Percentiles rank a stretch among this genome's conserved stretches.
Evolutionary conservation across 2,329 filamentous ascomycete genomes (phyloP).

Genomic region (Hypoxylon sp.): DNA sequence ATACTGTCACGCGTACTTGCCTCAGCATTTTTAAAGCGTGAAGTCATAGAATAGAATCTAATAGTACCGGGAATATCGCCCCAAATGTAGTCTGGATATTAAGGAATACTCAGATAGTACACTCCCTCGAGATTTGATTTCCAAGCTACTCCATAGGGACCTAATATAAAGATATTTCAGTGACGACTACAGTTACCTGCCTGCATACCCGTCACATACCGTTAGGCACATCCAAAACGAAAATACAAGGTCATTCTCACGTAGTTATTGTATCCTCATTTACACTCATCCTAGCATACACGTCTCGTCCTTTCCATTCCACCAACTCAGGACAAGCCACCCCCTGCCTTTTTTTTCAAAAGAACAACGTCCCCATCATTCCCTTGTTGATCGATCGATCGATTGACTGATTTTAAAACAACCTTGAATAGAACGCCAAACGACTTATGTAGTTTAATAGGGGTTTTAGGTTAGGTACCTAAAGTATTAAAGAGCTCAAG

Average conservation of each 20-base stretch:
- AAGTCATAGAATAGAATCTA: too few relatives aligned
- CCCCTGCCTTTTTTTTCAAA: not conserved
- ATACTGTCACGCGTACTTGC: too few relatives aligned
- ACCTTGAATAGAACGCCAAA: slow-evolving; percentile 24
- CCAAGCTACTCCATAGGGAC: too few relatives aligned
- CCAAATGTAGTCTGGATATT: too few relatives aligned
- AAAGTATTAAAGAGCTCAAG: slow-evolving; percentile 30
- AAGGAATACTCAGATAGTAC: too few relatives aligned
- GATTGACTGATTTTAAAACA: not conserved
- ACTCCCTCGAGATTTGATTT: too few relatives aligned
- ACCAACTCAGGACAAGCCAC: not conserved
- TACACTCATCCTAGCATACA: slow-evolving; percentile 2
- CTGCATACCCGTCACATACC: too few relatives aligned
- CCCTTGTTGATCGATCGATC: too few relatives aligned
- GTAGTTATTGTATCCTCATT: not conserved
- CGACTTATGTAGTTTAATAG: slow-evolving; percentile 1
- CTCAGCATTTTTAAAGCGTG: too few relatives aligned
- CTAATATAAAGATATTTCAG: too few relatives aligned
- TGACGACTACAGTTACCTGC: too few relatives aligned
- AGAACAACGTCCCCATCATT: not conserved
- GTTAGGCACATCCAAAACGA: not conserved
- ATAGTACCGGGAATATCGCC: too few relatives aligned
- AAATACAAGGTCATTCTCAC: not conserved
- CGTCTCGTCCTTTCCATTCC: not conserved
- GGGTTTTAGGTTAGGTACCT: not conserved